Evolutionary conservation across 2,329 filamentous ascomycete species (phyloP), one percentile per base, ranked within the genome.

Genomic region (Alternaria infectoria): DNA sequence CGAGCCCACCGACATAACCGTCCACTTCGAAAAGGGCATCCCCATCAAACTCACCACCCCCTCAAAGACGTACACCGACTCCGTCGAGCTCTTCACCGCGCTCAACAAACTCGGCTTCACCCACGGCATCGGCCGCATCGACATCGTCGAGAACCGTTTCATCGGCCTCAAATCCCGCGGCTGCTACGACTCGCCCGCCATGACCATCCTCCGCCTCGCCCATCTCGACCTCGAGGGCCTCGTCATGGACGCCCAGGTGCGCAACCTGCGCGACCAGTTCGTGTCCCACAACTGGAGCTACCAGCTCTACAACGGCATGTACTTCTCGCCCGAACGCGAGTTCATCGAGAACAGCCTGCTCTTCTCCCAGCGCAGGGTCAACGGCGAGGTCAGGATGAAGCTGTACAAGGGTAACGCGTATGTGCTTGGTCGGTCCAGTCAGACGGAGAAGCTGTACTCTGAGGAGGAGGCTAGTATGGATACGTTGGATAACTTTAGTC

Each of bases 141-240:
- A 95, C 80, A 95, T 95, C 76, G 91, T 94, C 65, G 91, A 93
- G 79, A 91, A 92, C 83, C 87, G 92, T 57, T 92, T 91, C 84
- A 91, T 92, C 76, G 92, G 91, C 67, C 85, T 94, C 73, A 94
- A 94, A 85, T 90, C 87, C 70, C 88, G 92, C 74, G 92, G 92
- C 73, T 94, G 91, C 76, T 94, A 94, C 84, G 92, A 94, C 66
- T 81, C 81, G 45, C 80, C 75, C 50, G 78, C 76, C 71, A 79
- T 81, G 74, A 81, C 77, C 28, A 77, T 81, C 65, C 85, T 88
- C 46, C 84, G 87, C 59, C 78, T 82, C 54, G 87, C 87, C 3
- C 87, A 89, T 79, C 77, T 89, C 67, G 88, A 90, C 74, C 81
- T 89, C 55, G 87, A 90, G 76, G 89, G 89, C 76, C 85, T 92